Evolutionary conservation across 371 early-diverging fungal genomes (phyloP), one percentile per base, ranked within the genome.

Genomic region (Chytridium lagenaria): DNA sequence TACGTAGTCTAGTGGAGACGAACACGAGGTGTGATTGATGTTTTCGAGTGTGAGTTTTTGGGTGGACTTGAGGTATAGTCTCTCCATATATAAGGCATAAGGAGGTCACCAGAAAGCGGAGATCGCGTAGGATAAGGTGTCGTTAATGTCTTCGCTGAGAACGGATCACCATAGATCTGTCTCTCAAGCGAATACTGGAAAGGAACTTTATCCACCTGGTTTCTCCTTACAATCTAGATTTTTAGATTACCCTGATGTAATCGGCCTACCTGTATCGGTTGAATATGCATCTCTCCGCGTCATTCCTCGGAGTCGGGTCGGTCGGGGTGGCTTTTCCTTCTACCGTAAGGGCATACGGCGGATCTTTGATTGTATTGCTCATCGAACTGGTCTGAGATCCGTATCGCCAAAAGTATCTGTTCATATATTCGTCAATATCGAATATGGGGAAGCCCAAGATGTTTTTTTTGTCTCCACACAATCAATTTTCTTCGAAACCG

Each of bases 1-100:
- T 44, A 92, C 90, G 71, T 91, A 95, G 73, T 95, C 94, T 40
- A 97, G 93, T 5, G 92, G 88, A n/a, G 26, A 26, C 23, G 2
- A 10, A 5, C 51, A n/a, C n/a, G n/a, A 33, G 50, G 79, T 76
- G 2, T 55, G 74, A 39, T 73, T 70, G 67, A 89, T 86, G 19
- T 84, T 83, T 30, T 86, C 81, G 74, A 90, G 71, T 23, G 87
- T 23, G 73, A 70, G 82, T 87, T 85, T 57, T 81, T 78, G 0
- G 81, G 80, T 0, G 90, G 84, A 10, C 78, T 69, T 30, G 79
- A 83, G 38, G 83, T 82, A 68, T 80, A 87, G 75, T 93, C 90
- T 12, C 92, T 83, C 81, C 93, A 89, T 49, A 95, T 90, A 72
- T 81, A 91, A 0, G 93, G 92, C 31, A 86, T 80, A 15, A 93